Conservation (phyloP, 2,329 filamentous ascomycete species). For the Aspergillus felis region DNA sequence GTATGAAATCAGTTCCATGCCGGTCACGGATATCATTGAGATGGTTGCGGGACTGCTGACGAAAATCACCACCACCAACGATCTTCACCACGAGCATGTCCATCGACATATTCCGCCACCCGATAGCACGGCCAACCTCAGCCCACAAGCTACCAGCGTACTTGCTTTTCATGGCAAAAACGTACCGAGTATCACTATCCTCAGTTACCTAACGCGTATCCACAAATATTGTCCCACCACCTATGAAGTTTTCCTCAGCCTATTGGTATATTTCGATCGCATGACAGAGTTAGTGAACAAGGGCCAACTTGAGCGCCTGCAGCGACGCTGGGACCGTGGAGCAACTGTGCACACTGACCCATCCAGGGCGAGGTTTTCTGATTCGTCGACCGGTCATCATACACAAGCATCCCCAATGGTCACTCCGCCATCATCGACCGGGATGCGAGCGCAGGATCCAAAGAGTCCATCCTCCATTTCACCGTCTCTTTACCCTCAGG, state of each 20-base stretch:
- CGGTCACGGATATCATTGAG: constrained; percentile 93
- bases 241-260: constrained; percentile 92
- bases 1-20: constrained; percentile 97
- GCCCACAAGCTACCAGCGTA: constrained; percentile 66
- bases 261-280: constrained; percentile 95
- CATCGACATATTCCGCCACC: constrained; percentile 67
- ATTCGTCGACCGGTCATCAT: constrained; percentile 15
- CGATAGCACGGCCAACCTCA: constrained; percentile 57
- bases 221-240: constrained; percentile 99
- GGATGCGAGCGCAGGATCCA: constrained; percentile 32
- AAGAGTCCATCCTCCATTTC: constrained; percentile 30
- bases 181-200: constrained; percentile 91
- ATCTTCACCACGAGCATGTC: constrained; percentile 85
- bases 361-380: constrained; percentile 16
- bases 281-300: constrained; percentile 97
- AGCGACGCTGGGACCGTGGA: constrained; percentile 20
- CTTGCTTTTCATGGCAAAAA: constrained; percentile 98
- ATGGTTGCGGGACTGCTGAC: constrained; percentile 96
- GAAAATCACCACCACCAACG: constrained; percentile 96
- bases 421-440: constrained; percentile 35
- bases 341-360: constrained; percentile 13
- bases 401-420: constrained; percentile 27
- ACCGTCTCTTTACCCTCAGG: constrained; percentile 33
- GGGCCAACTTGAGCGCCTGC: constrained; percentile 63
- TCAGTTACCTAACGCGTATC: constrained; percentile 92